A percentile compares a stretch with the other conserved stretches of the same genome.
These are phyloP conservation scores for Setaria viridis DNA, from an alignment of 202 grass and related monocot genomes.

Conservation along the genomic window DNA sequence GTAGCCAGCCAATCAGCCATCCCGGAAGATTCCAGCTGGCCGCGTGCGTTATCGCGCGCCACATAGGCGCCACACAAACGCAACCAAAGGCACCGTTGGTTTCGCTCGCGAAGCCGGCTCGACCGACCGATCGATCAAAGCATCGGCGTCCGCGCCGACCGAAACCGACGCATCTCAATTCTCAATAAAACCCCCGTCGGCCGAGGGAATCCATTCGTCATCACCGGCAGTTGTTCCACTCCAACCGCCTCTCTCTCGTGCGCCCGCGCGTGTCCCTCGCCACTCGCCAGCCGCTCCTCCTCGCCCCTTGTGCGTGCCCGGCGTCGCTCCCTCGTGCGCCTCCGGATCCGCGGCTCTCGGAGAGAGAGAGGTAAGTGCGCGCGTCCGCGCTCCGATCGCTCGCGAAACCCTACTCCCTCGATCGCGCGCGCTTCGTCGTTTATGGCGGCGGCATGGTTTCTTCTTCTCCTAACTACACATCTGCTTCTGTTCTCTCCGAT, in stretches of 20 bases:
- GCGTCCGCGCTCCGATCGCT: constrained; percentile 18
- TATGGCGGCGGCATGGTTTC: neutral
- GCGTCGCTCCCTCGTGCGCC: neutral
- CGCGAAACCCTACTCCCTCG: neutral
- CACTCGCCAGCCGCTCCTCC: neutral
- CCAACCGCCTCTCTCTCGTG: constrained; percentile 2
- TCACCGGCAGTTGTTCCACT: neutral
- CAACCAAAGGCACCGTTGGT: neutral
- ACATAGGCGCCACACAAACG: constrained; percentile 1
- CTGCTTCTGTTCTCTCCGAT: neutral
- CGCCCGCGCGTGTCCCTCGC: neutral
- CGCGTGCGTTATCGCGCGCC: neutral
- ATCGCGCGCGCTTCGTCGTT: neutral
- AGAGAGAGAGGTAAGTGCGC: neutral
- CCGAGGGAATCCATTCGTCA: neutral
- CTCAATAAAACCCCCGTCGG: constrained; percentile 21
- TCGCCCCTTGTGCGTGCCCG: constrained; percentile 6
- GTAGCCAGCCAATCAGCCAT: constrained; percentile 6
- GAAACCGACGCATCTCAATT: neutral
- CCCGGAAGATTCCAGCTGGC: neutral
- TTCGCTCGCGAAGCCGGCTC: neutral
- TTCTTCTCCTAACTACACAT: neutral
- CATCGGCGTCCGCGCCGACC: neutral
- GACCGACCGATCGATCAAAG: constrained; percentile 31
- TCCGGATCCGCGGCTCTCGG: constrained; percentile 20